Base-by-base conservation (phyloP, 2,329 filamentous ascomycete genomes). In the Phyllosticta citriasiana region DNA sequence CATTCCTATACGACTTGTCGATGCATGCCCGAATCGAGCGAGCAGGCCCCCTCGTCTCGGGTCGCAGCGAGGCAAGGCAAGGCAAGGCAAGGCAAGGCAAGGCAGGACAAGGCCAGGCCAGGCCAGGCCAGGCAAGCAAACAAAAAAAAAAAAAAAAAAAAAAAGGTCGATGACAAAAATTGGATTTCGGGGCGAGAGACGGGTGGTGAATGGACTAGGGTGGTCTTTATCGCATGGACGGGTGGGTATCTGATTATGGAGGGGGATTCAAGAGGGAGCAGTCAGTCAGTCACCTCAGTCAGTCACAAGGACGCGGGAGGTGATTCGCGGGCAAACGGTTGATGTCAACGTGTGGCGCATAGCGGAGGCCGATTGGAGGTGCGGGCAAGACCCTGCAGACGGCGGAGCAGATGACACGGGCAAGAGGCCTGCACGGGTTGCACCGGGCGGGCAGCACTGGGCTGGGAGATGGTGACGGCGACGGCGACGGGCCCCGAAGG, bases 221-320 rank as follows among this genome's bases (percentile, higher is more conserved):
- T 12, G 33, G 33, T 40, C 7, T 8, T 40, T 40, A 40, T 40
- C 33, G 33, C 33, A 14, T 40, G 33, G 33, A 40, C 33, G 33
- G 33, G 12, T 10, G 33, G 33, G 9, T 40, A 40, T 40, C 33
- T 40, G 33, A 40, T 40, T 40, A 4, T 40, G 8, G 19, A 22
- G 19, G 19, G 19, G 19, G 19, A 22, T 22, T 22, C 19, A 22
- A 22, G 19, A 22, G 19, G 19, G 19, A 22, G 19, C 19, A 22
- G 19, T 22, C 19, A 22, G 19, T 22, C 19, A 22, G 19, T 22
- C 33, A 55, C 25, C 2, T 8, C 6, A 8, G 27, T 8, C 51
- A 55, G 58, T 60, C 58, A 60, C 58, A 60, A 60, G 58, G 58
- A 60, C 58, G 58, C 30, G 25, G 24, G 58, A 55, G 57, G 30